Base-by-base conservation (phyloP, 1,284 basidiomycete species). In the Rhodotorula glutinis region DNA sequence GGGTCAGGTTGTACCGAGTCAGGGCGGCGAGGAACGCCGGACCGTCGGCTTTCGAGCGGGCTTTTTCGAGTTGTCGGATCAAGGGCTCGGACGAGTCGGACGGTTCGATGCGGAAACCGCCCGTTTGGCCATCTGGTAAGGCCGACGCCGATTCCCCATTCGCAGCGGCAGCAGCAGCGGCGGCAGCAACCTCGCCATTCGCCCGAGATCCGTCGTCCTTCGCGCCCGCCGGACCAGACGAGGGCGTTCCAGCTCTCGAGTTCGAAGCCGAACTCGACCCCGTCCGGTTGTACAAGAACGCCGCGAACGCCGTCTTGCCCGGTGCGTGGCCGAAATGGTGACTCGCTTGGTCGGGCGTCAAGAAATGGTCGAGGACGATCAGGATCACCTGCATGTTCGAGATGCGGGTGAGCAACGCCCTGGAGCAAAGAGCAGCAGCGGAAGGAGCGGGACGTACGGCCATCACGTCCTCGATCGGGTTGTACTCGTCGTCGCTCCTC, bases 11-110 rank as follows among this genome's bases (percentile, higher is more conserved):
- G 77, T 81, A 83, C n/a, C 81, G 77, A 17, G 78, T 74, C 43
- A 85, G 72, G 2, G 81, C 81, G 16, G 76, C 73, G 47, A 82
- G 57, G 67, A 85, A 82, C 0, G 79, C 78, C 0, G 81, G 80
- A 2, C 83, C 82, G 63, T 83, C 79, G 23, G 80, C 75, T 33
- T 82, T 77, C 64, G 83, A 82, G 21, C 82, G 77, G 10, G 83
- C 80, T 63, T 81, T 81, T n/a, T 82, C 79, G 47, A 85, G 74
- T 19, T 79, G 76, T 59, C 82, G 81, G 47, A 81, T 77, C 58
- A 84, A 81, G 14, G 82, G 79, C 58, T 51, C 62, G 14, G 59
- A 63, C 16, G 61, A 52, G 43, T 65, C 57, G 38, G 62, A 59
- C n/a, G 63, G 58, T 19, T 63, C 47, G 9, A 69, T 54, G 13